Conservation (phyloP, 257 asterid genomes). For the Fraxinus pennsylvanica region DNA sequence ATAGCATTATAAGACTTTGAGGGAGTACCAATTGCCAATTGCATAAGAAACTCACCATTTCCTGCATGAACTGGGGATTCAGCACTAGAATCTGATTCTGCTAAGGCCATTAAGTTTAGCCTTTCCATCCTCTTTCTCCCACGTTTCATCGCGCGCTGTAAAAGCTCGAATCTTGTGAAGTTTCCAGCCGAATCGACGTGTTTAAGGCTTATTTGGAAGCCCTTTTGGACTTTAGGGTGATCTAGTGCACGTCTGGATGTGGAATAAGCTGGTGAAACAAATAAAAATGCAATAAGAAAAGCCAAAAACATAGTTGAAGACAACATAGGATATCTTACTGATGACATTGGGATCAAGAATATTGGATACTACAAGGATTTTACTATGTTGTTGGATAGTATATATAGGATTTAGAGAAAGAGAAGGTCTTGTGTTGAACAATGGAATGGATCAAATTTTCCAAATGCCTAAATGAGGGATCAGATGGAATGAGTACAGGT, state of each 20-base stretch:
- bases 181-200: slow-evolving; percentile 66
- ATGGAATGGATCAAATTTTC: not conserved
- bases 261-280: slow-evolving; percentile 38
- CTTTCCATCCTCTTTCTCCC: slow-evolving; percentile 52
- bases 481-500: not conserved
- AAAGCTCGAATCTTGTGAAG: slow-evolving; percentile 57
- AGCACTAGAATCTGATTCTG: slow-evolving; percentile 35
- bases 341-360: not conserved
- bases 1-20: slow-evolving; percentile 53
- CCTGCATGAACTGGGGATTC: slow-evolving; percentile 73
- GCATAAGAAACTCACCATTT: slow-evolving; percentile 75
- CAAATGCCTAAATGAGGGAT: not conserved
- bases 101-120: slow-evolving; percentile 45
- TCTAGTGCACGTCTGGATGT: slow-evolving; percentile 42
- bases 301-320: not conserved
- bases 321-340: not conserved
- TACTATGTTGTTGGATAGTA: not conserved
- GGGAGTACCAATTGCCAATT: slow-evolving; percentile 68
- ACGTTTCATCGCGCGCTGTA: slow-evolving; percentile 69
- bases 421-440: slow-evolving; percentile 1
- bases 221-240: slow-evolving; percentile 27
- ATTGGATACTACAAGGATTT: not conserved
- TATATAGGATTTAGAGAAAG: slow-evolving; percentile 1
- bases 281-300: slow-evolving; percentile 21
- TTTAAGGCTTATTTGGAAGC: slow-evolving; percentile 51